These are phyloP conservation scores for Beauveria sp. DNA, from an alignment of 2,329 filamentous ascomycete genomes.

Conservation along the genomic window DNA sequence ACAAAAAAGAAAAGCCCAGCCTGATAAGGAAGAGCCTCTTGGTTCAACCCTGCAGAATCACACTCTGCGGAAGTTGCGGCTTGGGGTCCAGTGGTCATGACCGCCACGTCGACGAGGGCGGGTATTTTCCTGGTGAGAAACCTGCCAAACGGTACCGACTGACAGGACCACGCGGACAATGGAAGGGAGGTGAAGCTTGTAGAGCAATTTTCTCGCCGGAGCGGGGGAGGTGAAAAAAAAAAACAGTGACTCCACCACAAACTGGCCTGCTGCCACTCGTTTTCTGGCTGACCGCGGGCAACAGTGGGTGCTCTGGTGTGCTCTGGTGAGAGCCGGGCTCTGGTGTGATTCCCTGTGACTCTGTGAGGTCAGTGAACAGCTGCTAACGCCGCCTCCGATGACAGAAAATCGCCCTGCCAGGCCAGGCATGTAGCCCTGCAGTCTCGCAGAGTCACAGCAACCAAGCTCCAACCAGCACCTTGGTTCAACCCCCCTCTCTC, in stretches of 20 bases:
- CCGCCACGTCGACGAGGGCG: not conserved
- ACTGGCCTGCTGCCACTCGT: not conserved
- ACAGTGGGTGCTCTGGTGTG: not conserved
- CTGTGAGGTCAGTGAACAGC: not conserved
- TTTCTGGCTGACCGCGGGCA: not conserved
- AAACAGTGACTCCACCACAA: conserved; percentile 5
- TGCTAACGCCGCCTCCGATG: not conserved
- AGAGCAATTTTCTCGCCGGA: not conserved
- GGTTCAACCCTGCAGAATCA: not conserved
- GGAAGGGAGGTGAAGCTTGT: conserved; percentile 12
- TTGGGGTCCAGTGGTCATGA: conserved; percentile 1
- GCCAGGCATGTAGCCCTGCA: not conserved
- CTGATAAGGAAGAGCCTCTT: not conserved
- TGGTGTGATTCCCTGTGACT: no score
- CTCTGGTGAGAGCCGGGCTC: no score
- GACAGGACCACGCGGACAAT: not conserved
- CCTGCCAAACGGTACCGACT: not conserved
- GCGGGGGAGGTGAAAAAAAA: conserved; percentile 9
- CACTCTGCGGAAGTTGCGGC: conserved; percentile 1
- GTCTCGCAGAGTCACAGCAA: not conserved
- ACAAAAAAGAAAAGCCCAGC: not conserved
- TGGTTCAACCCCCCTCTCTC: conserved; percentile 10
- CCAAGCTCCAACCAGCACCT: not conserved
- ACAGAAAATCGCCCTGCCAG: not conserved
- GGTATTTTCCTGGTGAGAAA: not conserved